These are phyloP conservation scores for Cercophora sp. DNA, from an alignment of 495 filamentous ascomycete species.

Conservation along the genomic window DNA sequence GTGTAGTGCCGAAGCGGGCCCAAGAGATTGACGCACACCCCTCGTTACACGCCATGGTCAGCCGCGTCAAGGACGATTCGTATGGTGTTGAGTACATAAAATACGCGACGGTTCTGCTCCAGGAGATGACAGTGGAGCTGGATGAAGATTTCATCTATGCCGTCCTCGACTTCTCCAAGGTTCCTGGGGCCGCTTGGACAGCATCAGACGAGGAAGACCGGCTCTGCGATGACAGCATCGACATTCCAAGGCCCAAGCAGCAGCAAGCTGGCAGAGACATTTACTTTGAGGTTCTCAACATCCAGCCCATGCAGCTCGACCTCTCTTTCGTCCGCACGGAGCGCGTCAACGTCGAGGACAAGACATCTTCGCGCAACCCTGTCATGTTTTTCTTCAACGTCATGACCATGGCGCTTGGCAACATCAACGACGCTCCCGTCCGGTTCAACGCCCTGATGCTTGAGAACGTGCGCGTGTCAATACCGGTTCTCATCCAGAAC, in stretches of 20 bases:
- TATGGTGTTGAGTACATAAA: constrained; percentile 99
- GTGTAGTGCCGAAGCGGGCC: constrained; percentile 96
- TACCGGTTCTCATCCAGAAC: constrained; percentile 75
- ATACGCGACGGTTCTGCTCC: constrained; percentile 86
- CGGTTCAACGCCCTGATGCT: constrained; percentile 89
- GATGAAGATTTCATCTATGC: constrained; percentile 98
- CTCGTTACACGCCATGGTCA: constrained; percentile 85
- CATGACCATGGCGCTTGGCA: constrained; percentile 98
- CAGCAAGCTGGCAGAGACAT: constrained; percentile 83
- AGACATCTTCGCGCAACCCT: constrained; percentile 81
- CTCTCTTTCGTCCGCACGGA: constrained; percentile 96
- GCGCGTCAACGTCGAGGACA: constrained; percentile 92
- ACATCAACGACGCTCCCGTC: constrained; percentile 95
- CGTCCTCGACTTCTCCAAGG: constrained; percentile 89
- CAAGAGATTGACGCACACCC: constrained; percentile 97
- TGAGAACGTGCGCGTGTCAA: constrained; percentile 90
- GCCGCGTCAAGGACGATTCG: constrained; percentile 94
- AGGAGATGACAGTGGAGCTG: constrained; percentile 97
- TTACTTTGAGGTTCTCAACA: constrained; percentile 94
- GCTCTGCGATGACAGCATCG: constrained; percentile 82
- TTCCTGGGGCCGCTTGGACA: constrained; percentile 89
- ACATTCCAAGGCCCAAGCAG: constrained; percentile 87
- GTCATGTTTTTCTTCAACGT: constrained; percentile 98
- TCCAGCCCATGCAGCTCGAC: constrained; percentile 97
- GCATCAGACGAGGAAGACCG: constrained; percentile 73